phyloP scores from a whole-genome alignment of 1,284 basidiomycete species.

The Ustilago hordei region DNA sequence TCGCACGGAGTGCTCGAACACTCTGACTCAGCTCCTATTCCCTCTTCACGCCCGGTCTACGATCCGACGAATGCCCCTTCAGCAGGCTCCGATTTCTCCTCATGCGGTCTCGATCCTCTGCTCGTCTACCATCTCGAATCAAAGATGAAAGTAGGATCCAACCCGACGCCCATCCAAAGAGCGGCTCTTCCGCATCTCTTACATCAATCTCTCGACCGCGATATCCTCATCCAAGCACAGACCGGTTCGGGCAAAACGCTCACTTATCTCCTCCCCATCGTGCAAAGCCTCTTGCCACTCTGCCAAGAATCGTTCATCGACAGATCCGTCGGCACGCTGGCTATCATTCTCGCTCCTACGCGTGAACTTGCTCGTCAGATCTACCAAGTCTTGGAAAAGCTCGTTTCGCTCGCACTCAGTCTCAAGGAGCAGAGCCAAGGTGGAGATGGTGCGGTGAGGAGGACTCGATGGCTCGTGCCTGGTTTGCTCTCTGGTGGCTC shows the following conservation, averaged over 20 bases:
- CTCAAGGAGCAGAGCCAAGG: conserved; percentile 71
- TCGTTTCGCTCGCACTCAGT: conserved; percentile 77
- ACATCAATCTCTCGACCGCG: conserved; percentile 72
- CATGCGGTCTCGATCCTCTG: conserved; percentile 82
- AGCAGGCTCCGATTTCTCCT: conserved; percentile 70
- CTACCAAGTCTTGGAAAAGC: conserved; percentile 77
- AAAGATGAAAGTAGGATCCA: conserved; percentile 83
- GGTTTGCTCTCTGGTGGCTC: conserved; percentile 85
- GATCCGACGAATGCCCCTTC: conserved; percentile 66
- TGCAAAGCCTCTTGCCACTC: conserved; percentile 91
- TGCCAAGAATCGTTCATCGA: conserved; percentile 79
- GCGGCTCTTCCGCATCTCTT: conserved; percentile 82
- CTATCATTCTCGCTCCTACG: conserved; percentile 93
- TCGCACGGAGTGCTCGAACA: conserved; percentile 45
- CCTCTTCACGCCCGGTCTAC: conserved; percentile 25
- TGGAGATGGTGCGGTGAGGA: conserved; percentile 72
- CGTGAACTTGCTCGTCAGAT: conserved; percentile 96
- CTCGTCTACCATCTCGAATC: conserved; percentile 81
- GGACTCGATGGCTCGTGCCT: conserved; percentile 86
- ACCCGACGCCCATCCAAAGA: conserved; percentile 90
- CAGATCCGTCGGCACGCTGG: conserved; percentile 86
- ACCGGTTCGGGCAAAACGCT: conserved; percentile 98
- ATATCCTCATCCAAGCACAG: conserved; percentile 95
- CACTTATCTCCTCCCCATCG: conserved; percentile 91
- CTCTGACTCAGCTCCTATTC: conserved; percentile 4